Base-by-base conservation (phyloP, 2,329 filamentous ascomycete species). In the Alternaria novae-zelandiae region DNA sequence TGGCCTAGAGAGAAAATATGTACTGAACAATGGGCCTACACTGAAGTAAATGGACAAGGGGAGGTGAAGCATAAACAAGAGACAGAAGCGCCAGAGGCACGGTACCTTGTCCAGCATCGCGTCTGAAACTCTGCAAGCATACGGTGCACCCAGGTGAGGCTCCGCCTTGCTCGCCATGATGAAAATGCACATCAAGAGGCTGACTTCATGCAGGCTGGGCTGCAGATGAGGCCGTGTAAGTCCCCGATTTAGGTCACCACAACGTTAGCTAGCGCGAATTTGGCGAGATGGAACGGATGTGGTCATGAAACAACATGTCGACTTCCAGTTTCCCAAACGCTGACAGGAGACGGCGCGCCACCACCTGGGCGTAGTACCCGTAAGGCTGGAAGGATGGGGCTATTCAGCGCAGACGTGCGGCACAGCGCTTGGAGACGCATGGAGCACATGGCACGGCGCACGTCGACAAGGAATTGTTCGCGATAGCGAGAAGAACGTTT, bases 111-210 rank as follows among this genome's bases (percentile, higher is more conserved):
- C 17, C 43, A 64, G 58, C 41, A 49, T 61, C 28, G 7, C 49
- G 57, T 59, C 23, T 68, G 66, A 70, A 70, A 72, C 66, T 69
- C 45, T 36, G 59, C 60, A 57, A 59, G 51, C 56, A 26, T 56
- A 57, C 60, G 36, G 65, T 73, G 70, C 70, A 71, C 61, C 54
- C 59, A 69, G 57, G 51, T 68, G 63, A 72, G 66, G 62, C 66
- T 70, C 63, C 66, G 63, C 64, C 55, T 64, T 51, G 56, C 57
- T 63, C 50, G 25, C 46, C 62, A 26, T 55, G 41, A 26, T 23
- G 23, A 50, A 12, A 43, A 43, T 61, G 63, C 59, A 65, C 54
- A 62, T 54, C 25, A 43, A 55, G 61, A 67, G 64, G 69, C 71
- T 72, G 64, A 69, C 56, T 61, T 63, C 56, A 68, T 68, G 64